phyloP scores from a whole-genome alignment of 371 early-diverging fungal genomes.

The Apophysomyces variabilis region DNA sequence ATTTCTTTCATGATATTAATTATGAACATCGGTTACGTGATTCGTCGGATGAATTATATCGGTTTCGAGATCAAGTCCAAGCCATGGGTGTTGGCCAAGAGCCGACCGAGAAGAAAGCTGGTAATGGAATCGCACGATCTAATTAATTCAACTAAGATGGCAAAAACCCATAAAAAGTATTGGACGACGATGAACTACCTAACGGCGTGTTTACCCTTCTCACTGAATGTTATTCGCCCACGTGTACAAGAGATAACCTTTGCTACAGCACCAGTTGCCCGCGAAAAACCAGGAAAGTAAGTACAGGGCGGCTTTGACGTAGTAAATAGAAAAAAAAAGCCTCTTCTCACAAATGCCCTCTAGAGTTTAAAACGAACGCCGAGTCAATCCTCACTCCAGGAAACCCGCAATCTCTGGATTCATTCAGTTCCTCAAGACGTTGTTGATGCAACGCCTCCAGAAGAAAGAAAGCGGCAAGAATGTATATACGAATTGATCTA shows the following conservation, averaged over 20 bases:
- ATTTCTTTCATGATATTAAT: constrained; percentile 83
- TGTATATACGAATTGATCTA: constrained; percentile 87
- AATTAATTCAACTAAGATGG: too few relatives aligned
- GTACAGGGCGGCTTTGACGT: too few relatives aligned
- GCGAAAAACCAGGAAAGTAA: constrained; percentile 30
- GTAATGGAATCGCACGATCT: neutral
- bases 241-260: constrained; percentile 70
- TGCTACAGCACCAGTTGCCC: constrained; percentile 88
- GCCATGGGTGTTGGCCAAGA: constrained; percentile 5
- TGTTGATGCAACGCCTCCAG: constrained; percentile 23
- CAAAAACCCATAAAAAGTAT: neutral
- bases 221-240: constrained; percentile 65
- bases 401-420: constrained; percentile 25
- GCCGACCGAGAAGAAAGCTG: constrained; percentile 15
- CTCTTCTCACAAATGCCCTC: neutral
- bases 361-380: constrained; percentile 14
- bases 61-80: constrained; percentile 37
- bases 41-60: constrained; percentile 73
- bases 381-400: constrained; percentile 19
- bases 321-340: constrained; percentile 18
- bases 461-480: constrained; percentile 88
- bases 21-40: constrained; percentile 80
- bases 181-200: constrained; percentile 20
- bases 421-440: constrained; percentile 30
- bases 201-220: constrained; percentile 55